A percentile compares a stretch with the other conserved stretches of the same genome.
Evolutionary conservation across 192 early-diverging fungal species (phyloP).

Genomic region (Funneliformis mosseae): DNA sequence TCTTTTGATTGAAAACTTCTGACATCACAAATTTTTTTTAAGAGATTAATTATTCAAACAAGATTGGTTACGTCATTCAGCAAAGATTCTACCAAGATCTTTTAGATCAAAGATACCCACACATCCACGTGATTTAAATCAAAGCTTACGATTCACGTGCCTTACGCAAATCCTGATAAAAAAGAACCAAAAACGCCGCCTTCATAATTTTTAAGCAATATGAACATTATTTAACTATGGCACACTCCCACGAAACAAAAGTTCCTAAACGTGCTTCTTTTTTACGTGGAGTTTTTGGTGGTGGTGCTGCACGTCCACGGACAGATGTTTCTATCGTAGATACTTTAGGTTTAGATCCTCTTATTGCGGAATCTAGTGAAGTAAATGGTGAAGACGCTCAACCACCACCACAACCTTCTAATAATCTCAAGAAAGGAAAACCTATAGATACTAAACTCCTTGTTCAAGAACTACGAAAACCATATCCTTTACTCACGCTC

Average conservation of each 20-base stretch:
- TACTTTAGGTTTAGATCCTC: neutral
- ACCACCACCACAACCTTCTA: neutral
- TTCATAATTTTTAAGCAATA: too few relatives aligned
- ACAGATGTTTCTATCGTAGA: neutral
- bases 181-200: too few relatives aligned
- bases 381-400: neutral
- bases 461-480: slow-evolving; percentile 45
- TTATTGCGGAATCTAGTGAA: neutral
- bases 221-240: neutral
- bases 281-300: neutral
- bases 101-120: too few relatives aligned
- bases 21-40: neutral
- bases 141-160: too few relatives aligned
- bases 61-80: too few relatives aligned
- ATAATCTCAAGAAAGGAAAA: neutral
- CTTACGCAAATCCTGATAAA: too few relatives aligned
- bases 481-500: slow-evolving; percentile 43
- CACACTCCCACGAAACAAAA: neutral
- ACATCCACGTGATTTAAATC: too few relatives aligned
- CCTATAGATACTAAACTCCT: slow-evolving; percentile 57
- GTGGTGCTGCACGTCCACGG: neutral
- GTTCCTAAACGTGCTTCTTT: neutral
- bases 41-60: too few relatives aligned
- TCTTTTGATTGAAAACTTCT: too few relatives aligned
- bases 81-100: too few relatives aligned